Evolutionary conservation across 2,329 filamentous ascomycete genomes (phyloP).

Genomic region (Eutypa lata): DNA sequence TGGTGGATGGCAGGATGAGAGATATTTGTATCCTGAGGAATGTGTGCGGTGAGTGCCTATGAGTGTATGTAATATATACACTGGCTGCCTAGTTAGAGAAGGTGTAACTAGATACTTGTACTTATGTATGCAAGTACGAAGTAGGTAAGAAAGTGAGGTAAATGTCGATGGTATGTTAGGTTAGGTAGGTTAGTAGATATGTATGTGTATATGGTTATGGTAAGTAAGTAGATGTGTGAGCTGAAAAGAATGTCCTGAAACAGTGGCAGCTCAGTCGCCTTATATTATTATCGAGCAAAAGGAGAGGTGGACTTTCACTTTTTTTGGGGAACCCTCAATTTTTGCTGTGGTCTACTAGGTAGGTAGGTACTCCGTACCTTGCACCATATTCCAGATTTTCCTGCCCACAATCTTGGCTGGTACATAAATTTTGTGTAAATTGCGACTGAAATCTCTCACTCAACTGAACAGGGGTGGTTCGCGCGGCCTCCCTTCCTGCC

Average conservation of each 20-base stretch:
- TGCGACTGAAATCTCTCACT: not conserved
- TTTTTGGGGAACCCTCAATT: not conserved
- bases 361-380: no score
- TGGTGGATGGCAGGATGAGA: constrained; percentile 1
- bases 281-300: not conserved
- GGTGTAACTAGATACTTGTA: no score
- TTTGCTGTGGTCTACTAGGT: no score
- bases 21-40: not conserved
- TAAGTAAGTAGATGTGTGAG: not conserved
- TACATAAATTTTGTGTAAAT: not conserved
- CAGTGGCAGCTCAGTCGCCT: not conserved
- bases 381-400: not conserved
- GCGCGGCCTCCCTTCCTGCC: not conserved
- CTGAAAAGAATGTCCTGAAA: not conserved
- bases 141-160: no score
- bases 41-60: not conserved
- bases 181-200: not conserved
- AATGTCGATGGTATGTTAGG: no score
- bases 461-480: not conserved
- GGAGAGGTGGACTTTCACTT: not conserved
- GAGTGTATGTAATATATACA: not conserved
- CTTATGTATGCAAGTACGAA: no score
- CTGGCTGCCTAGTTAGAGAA: no score
- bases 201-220: not conserved
- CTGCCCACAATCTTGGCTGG: not conserved